Evolutionary conservation across 768 basidiomycete genomes (phyloP).

Genomic region (Chalciporus pseudorubinellus): DNA sequence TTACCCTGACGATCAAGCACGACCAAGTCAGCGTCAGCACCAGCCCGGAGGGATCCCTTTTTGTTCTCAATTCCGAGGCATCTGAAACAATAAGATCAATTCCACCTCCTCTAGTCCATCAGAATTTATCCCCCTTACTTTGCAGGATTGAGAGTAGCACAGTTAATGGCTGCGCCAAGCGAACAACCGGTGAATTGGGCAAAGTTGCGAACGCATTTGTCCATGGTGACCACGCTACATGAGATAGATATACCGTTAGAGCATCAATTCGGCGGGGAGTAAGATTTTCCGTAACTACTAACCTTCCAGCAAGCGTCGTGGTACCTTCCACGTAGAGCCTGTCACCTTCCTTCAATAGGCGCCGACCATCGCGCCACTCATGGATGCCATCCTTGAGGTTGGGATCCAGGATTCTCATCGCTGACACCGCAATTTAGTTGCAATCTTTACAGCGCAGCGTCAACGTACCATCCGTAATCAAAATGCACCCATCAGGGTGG

Average conservation of each 20-base stretch:
- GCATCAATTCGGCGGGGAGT: background rate
- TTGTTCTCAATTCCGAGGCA: conserved; percentile 74
- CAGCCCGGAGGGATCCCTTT: conserved; percentile 79
- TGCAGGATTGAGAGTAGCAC: conserved; percentile 84
- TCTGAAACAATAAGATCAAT: conserved; percentile 32
- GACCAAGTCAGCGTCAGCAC: conserved; percentile 84
- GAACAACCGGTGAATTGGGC: conserved; percentile 80
- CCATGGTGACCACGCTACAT: conserved; percentile 72
- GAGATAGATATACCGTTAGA: background rate
- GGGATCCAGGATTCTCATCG: conserved; percentile 85
- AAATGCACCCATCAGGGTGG: conserved; percentile 80
- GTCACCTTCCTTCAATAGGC: conserved; percentile 78
- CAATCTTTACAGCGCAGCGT: background rate
- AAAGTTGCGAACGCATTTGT: conserved; percentile 85
- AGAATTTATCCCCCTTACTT: conserved; percentile 42
- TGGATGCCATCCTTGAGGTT: conserved; percentile 80
- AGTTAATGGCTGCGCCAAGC: conserved; percentile 79
- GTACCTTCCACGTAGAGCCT: conserved; percentile 83
- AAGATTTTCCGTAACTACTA: conserved; percentile 12
- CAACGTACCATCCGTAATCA: conserved; percentile 81
- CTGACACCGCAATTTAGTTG: conserved; percentile 36
- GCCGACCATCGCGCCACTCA: conserved; percentile 83
- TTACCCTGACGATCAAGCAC: conserved; percentile 68
- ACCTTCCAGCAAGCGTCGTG: conserved; percentile 87
- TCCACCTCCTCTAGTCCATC: background rate